Evolutionary conservation across 805 yeast genomes (phyloP).

Genomic region (Saccharomycopsis fodiens): DNA sequence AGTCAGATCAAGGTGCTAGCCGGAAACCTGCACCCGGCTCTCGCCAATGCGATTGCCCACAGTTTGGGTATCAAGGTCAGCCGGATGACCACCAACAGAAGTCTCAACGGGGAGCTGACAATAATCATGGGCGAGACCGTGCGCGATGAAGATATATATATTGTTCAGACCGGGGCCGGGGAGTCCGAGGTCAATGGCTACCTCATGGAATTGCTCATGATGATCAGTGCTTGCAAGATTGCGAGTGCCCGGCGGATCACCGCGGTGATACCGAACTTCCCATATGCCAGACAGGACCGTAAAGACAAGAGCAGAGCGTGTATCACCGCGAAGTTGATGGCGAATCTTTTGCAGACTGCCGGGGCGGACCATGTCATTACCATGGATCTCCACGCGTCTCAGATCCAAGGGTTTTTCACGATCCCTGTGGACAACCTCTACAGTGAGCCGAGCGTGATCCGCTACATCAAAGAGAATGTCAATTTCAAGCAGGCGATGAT

Average conservation of each 20-base stretch:
- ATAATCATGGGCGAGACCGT: conserved; percentile 76
- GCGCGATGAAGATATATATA: conserved; percentile 77
- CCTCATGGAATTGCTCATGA: conserved; percentile 64
- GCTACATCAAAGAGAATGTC: conserved; percentile 60
- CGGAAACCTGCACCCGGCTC: conserved; percentile 58
- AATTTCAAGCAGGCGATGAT: conserved; percentile 58
- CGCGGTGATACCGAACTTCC: conserved; percentile 76
- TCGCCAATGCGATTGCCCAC: conserved; percentile 62
- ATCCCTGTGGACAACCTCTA: conserved; percentile 80
- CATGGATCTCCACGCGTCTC: conserved; percentile 85
- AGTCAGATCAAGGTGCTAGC: conserved; percentile 64
- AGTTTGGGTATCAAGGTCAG: conserved; percentile 54
- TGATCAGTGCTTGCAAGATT: conserved; percentile 76
- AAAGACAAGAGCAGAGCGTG: conserved; percentile 83
- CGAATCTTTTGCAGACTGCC: conserved; percentile 73
- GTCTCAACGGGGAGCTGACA: conserved; percentile 66
- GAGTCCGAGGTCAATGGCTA: conserved; percentile 51
- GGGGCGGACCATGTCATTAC: conserved; percentile 85
- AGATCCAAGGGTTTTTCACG: conserved; percentile 78
- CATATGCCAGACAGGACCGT: conserved; percentile 84
- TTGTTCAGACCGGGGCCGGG: conserved; percentile 70
- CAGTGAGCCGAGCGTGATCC: conserved; percentile 75
- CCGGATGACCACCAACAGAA: conserved; percentile 57
- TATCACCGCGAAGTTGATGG: conserved; percentile 77
- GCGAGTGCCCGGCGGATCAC: conserved; percentile 81